Conservation (phyloP, 768 basidiomycete genomes). For the Pseudohyphozyma bogoriensis region DNA sequence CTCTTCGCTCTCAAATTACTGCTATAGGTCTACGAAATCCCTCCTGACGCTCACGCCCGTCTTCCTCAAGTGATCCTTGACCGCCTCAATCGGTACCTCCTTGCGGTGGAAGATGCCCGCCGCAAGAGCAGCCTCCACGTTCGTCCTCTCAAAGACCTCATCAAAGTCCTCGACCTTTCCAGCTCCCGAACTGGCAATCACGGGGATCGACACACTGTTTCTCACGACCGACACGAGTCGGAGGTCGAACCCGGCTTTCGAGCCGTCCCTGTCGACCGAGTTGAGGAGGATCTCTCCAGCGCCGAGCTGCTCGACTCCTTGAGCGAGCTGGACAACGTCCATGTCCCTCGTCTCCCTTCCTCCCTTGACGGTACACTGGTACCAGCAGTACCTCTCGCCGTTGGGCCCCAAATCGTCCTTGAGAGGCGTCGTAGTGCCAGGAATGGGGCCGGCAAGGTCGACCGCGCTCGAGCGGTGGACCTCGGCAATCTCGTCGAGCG, state of each 20-base stretch:
- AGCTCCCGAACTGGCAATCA: conserved; percentile 90
- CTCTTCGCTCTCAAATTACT: too few relatives aligned
- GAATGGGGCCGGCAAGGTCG: conserved; percentile 28
- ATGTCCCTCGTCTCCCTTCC: conserved; percentile 73
- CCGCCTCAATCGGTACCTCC: conserved; percentile 71
- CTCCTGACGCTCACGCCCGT: conserved; percentile 32
- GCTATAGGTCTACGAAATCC: too few relatives aligned
- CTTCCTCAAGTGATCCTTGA: conserved; percentile 49
- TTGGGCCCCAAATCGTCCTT: conserved; percentile 37
- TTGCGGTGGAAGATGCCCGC: conserved; percentile 93
- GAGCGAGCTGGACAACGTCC: conserved; percentile 81
- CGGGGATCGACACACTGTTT: conserved; percentile 68
- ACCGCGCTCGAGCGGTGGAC: conserved; percentile 42
- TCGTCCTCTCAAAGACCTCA: conserved; percentile 69
- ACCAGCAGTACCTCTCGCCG: conserved; percentile 83
- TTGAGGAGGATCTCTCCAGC: conserved; percentile 93
- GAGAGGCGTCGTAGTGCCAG: conserved; percentile 37
- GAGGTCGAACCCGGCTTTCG: conserved; percentile 81
- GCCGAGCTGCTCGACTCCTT: conserved; percentile 79
- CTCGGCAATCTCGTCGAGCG: conserved; percentile 37
- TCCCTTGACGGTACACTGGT: conserved; percentile 92
- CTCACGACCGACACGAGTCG: conserved; percentile 70
- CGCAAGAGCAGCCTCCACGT: conserved; percentile 71
- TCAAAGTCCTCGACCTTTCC: conserved; percentile 72
- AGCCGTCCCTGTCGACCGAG: conserved; percentile 92